Evolutionary conservation across 176 grass and related monocot species (phyloP), one percentile per base, ranked within the genome.

Genomic region (Bolboschoenus planiculmis): DNA sequence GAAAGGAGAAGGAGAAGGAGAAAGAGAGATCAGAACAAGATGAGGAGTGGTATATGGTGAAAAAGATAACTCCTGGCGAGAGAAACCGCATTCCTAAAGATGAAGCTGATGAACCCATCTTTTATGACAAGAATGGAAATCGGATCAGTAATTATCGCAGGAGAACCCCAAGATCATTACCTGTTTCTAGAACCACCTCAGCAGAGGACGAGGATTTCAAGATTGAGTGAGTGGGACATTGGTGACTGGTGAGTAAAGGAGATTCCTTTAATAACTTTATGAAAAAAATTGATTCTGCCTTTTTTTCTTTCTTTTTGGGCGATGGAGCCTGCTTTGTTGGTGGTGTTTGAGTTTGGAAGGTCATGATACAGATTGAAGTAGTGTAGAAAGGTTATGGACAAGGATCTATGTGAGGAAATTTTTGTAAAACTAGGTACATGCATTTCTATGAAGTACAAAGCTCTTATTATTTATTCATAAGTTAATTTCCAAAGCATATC

Each of bases 61-160:
- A 82, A 44, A 82, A 82, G 21, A 82, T 82, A 43, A 82, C 79
- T 13, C 79, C 79, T 10, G 79, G 79, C 0, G 79, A 82, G 79
- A 82, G 39, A 30, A 82, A 82, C 37, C 10, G 23, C 18, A 82
- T 82, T 42, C 79, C 79, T 23, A 80, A 36, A 18, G 53, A 62
- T 62, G 79, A 82, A 44, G 23, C 37, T 27, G 56, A 60, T 62
- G 79, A 82, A 63, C 79, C 58, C 14, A 7, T 56, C 36, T 42
- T 43, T 42, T 56, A 58, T 56, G 78, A 80, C 34, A 60, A 42
- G 54, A 63, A 60, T 46, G 79, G 79, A 62, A 82, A 82, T 6
- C 79, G 14, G 13, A 62, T 82, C 42, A 58, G 37, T 7, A 46
- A 58, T 65, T 82, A 82, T 27, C 79, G 79, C 58, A 82, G 13